Evolutionary conservation across 305 asterid genomes (phyloP), one percentile per base, ranked within the genome.

Genomic region (Solanum hybrid): DNA sequence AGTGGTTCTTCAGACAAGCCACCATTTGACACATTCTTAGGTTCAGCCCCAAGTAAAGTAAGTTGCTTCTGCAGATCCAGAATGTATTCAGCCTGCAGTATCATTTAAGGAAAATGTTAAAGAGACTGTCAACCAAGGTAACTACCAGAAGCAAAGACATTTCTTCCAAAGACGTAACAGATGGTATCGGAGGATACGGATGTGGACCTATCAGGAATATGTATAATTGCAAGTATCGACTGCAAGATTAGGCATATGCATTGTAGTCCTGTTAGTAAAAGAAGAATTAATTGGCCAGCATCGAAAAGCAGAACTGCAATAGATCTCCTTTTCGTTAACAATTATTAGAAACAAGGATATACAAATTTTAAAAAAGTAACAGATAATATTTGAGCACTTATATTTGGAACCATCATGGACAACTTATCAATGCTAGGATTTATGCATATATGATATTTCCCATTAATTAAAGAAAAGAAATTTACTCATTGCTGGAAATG

Each of bases 51-150:
- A 87, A 96, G 94, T 89, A 97, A 92, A 56, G 96, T 93, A 87
- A 97, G 96, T 92, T 94, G 99, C 95, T 95, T 97, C 91, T 97
- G 99, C 93, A 97, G 94, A 90, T 97, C 99, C 93, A 96, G 89
- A 92, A 97, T 95, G 91, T 94, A 93, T 89, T 97, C 99, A 29
- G 99, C 99, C 99, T 97, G 97, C 89, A 89, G 87, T 29, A 88
- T 32, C 88, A 85, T 92, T 90, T 24, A 78, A 37, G 31, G 85
- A 77, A 89, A 81, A 66, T 4, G 19, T 36, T 38, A 84, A 42
- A 22, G 56, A 77, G 11, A 82, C 76, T 31, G 87, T 11, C 75
- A 84, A 84, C 75, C 40, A 64, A 84, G 2, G 73, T 19, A 84
- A 51, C 32, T 11, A 31, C 22, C 42, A 84, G 45, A 84, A 84